These are phyloP conservation scores for Biscogniauxia mediterranea DNA, from an alignment of 2,329 filamentous ascomycete species.

Conservation along the genomic window DNA sequence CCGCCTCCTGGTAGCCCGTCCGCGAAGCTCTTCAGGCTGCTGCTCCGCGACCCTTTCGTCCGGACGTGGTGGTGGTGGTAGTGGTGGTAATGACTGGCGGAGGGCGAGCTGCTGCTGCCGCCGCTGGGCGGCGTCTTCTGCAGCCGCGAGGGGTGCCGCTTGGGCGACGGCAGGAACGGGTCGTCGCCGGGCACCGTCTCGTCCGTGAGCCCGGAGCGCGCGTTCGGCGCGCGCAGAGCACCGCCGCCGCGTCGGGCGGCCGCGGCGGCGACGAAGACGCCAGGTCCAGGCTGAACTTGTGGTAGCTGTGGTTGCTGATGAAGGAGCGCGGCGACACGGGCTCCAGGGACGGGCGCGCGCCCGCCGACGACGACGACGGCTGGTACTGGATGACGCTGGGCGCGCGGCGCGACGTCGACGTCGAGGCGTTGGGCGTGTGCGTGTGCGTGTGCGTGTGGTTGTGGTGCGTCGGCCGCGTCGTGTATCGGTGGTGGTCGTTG, in stretches of 20 bases:
- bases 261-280: too few relatives aligned
- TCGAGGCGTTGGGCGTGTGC: constrained; percentile 38
- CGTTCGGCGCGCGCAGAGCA: constrained; percentile 59
- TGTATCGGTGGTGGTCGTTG: constrained; percentile 10
- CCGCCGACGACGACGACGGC: constrained; percentile 20
- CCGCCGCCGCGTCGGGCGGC: constrained; percentile 47
- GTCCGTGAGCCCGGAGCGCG: constrained; percentile 61
- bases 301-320: constrained; percentile 27
- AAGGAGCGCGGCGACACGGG: constrained; percentile 34
- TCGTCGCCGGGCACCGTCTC: constrained; percentile 59
- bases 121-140: constrained; percentile 48
- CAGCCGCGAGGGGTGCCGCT: constrained; percentile 52
- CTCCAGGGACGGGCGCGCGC: constrained; percentile 32
- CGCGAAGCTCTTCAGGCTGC: constrained; percentile 41
- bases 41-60: constrained; percentile 46
- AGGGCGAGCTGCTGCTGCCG: too few relatives aligned
- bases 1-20: constrained; percentile 45
- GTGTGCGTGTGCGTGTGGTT: too few relatives aligned
- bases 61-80: constrained; percentile 32
- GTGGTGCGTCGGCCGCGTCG: constrained; percentile 27
- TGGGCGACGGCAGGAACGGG: constrained; percentile 54
- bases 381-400: constrained; percentile 56
- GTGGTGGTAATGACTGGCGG: too few relatives aligned
- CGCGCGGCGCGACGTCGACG: constrained; percentile 42
- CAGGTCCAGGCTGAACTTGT: constrained; percentile 44